Percentiles rank a stretch among this genome's conserved stretches.
phyloP scores from a whole-genome alignment of 2,329 filamentous ascomycete species.

The Botrytis pseudocinerea region DNA sequence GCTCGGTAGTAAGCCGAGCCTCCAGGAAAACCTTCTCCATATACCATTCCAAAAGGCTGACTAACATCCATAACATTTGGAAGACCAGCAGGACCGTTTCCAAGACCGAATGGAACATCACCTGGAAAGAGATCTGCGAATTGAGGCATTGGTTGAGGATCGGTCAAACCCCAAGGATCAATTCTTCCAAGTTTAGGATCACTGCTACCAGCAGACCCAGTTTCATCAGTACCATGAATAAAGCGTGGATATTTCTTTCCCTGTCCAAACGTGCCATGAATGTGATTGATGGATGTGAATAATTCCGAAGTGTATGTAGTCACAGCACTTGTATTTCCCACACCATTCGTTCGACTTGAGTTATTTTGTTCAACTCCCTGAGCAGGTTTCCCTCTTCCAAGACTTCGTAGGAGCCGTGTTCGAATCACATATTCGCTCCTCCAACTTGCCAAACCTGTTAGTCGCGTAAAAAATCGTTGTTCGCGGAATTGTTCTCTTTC shows the following conservation, averaged over 20 bases:
- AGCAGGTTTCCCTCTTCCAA: conserved; percentile 78
- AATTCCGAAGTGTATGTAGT: conserved; percentile 85
- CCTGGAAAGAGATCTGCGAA: conserved; percentile 76
- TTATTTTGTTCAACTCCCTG: conserved; percentile 56
- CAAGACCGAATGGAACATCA: conserved; percentile 74
- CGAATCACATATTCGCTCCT: conserved; percentile 91
- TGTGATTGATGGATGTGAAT: conserved; percentile 72
- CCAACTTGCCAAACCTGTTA: conserved; percentile 88
- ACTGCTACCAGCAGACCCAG: conserved; percentile 76
- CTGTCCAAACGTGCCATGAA: conserved; percentile 75
- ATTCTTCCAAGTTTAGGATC: conserved; percentile 76
- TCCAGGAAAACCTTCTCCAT: conserved; percentile 83
- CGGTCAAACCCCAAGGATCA: conserved; percentile 78
- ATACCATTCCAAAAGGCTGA: conserved; percentile 77
- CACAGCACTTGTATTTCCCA: conserved; percentile 67
- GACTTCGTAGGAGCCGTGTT: conserved; percentile 77
- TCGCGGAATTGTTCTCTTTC: conserved; percentile 62
- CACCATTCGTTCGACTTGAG: conserved; percentile 48
- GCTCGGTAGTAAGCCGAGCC: conserved; percentile 78
- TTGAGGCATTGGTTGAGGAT: conserved; percentile 73
- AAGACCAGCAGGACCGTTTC: conserved; percentile 72
- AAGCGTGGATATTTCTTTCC: conserved; percentile 75
- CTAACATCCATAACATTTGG: conserved; percentile 92
- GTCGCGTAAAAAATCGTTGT: conserved; percentile 75
- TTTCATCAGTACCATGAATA: conserved; percentile 79